phyloP scores from a whole-genome alignment of 2,329 filamentous ascomycete genomes.

The Diaporthe capsici region DNA sequence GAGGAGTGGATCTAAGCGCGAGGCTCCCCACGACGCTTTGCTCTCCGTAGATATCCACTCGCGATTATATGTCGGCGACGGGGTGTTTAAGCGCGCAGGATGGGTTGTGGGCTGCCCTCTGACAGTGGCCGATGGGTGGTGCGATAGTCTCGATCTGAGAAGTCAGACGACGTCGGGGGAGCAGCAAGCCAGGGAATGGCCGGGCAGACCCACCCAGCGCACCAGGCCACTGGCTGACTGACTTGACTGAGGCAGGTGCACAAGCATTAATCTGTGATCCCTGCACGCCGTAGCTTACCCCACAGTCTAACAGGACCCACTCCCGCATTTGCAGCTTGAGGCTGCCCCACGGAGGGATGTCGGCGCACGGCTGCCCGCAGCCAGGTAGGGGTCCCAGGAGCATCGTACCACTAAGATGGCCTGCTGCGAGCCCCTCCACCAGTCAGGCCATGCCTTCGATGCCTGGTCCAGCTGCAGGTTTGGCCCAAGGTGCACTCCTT shows the following conservation, averaged over 20 bases:
- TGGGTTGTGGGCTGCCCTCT: constrained; percentile 17
- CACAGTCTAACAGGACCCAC: constrained; percentile 30
- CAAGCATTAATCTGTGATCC: constrained; percentile 16
- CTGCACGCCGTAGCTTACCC: constrained; percentile 24
- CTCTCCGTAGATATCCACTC: constrained; percentile 16
- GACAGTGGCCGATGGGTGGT: constrained; percentile 26
- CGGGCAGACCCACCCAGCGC: constrained; percentile 17
- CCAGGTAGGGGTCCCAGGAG: constrained; percentile 16
- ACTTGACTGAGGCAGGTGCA: neutral
- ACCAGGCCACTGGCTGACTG: neutral
- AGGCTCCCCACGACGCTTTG: constrained; percentile 33
- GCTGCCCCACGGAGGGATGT: constrained; percentile 22
- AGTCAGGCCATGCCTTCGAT: constrained; percentile 35
- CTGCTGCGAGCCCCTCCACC: constrained; percentile 33
- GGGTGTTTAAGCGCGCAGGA: constrained; percentile 16
- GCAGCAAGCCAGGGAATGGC: neutral
- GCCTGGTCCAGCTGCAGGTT: constrained; percentile 32
- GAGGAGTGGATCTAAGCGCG: constrained; percentile 40
- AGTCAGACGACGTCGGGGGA: constrained; percentile 38
- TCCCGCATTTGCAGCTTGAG: constrained; percentile 36
- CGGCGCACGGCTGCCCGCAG: constrained; percentile 6
- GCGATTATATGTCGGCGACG: constrained; percentile 16
- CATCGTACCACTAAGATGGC: constrained; percentile 38
- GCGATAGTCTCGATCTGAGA: constrained; percentile 27
- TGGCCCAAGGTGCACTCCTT: constrained; percentile 6